Evolutionary conservation across 768 basidiomycete genomes (phyloP).

Genomic region (Strobilomyces echinocephalus): DNA sequence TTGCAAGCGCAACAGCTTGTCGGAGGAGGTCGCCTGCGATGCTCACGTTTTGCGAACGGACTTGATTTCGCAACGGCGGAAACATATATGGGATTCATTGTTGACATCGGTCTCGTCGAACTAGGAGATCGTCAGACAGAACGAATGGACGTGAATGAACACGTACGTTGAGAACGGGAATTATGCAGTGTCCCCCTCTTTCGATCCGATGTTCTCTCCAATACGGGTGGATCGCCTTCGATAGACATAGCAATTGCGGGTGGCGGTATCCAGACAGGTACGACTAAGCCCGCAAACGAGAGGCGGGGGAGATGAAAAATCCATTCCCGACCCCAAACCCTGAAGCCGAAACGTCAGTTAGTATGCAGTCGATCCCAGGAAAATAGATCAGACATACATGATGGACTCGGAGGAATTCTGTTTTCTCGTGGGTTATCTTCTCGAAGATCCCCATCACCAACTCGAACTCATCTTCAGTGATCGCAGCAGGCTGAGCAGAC

Average conservation of each 20-base stretch:
- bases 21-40: conserved; percentile 82
- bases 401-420: conserved; percentile 86
- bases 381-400: conserved; percentile 51
- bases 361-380: background rate
- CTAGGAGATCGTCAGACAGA: conserved; percentile 32
- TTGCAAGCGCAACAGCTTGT: conserved; percentile 83
- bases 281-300: conserved; percentile 64
- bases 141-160: background rate
- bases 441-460: conserved; percentile 94
- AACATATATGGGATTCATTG: conserved; percentile 95
- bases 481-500: conserved; percentile 51
- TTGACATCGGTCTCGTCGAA: conserved; percentile 85
- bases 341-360: conserved; percentile 21
- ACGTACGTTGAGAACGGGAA: conserved; percentile 83
- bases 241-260: conserved; percentile 62
- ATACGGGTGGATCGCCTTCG: conserved; percentile 74
- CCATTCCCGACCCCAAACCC: conserved; percentile 62
- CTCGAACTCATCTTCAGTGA: conserved; percentile 92
- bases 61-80: conserved; percentile 92
- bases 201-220: conserved; percentile 85
- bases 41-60: conserved; percentile 91
- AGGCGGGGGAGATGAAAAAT: conserved; percentile 57
- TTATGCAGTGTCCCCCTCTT: conserved; percentile 78
- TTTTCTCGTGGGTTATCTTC: conserved; percentile 83
- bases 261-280: conserved; percentile 66